Evolutionary conservation across 192 early-diverging fungal genomes (phyloP), one percentile per base, ranked within the genome.

Genomic region (Chytriomyces confervae): DNA sequence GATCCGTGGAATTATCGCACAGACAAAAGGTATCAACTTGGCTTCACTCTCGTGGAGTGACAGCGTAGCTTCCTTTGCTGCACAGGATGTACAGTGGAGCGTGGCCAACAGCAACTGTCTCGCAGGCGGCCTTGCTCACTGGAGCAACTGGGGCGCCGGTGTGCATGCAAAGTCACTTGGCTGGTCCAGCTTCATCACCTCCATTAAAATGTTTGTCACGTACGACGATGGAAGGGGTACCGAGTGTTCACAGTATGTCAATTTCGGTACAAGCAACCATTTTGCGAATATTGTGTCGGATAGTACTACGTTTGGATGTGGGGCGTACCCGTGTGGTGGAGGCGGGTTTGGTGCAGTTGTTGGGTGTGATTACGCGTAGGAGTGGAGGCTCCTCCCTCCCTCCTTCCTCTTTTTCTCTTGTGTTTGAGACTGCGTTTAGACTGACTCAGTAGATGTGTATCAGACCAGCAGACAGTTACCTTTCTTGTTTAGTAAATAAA

Each of bases 121-220:
- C 53, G 20, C 20, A n/a, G 16, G 16, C 1, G 16, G 20, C 13
- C 53, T 57, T 20, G 13, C 20, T 57, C 53, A 57, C 53, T n/a
- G 20, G 13, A 20, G 13, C 20, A 20, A 57, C 20, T 57, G 16
- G 13, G 53, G 53, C 16, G 53, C 20, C 20, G 53, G 13, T 13
- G 20, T 20, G 53, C 16, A 13, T 13, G 53, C 53, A 13, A 57
- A n/a, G 53, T n/a, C 16, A n/a, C 53, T 57, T 20, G 53, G 53
- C 13, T 57, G 53, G 53, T 13, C 16, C 13, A 57, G 53, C 53
- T 57, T 57, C 20, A 20, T 57, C 16, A 20, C 13, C 2, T 13
- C 53, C 53, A 57, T 57, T 57, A 57, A 57, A n/a, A 13, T n/a
- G 53, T 57, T 57, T 57, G 53, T 57, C 16, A 57, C 53, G 53